Evolutionary conservation across 164 flowering plant genomes (phyloP).

Genomic region (Liriodendron chinense): DNA sequence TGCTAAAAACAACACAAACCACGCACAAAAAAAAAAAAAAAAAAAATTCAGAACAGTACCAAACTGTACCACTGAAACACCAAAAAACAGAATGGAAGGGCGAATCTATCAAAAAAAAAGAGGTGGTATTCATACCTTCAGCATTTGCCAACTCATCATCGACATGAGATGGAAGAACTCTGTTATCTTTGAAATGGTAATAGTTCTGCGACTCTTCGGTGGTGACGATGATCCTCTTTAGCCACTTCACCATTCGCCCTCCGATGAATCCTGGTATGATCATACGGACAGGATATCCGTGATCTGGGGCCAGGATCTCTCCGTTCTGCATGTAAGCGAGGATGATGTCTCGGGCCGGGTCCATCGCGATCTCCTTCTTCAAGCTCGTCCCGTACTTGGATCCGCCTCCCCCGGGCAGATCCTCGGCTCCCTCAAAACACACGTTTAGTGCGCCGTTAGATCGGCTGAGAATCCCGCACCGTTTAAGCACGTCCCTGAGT

Average conservation of each 20-base stretch:
- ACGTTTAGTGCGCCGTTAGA: conserved; percentile 63
- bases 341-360: conserved; percentile 73
- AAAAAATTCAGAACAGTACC: not conserved
- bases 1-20: conserved; percentile 37
- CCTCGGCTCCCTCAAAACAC: conserved; percentile 96
- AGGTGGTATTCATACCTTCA: conserved; percentile 51
- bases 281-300: conserved; percentile 86
- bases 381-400: conserved; percentile 90
- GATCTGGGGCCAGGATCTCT: conserved; percentile 68
- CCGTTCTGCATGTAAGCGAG: conserved; percentile 97
- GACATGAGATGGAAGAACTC: conserved; percentile 88
- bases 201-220: conserved; percentile 61
- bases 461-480: conserved; percentile 60
- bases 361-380: conserved; percentile 68
- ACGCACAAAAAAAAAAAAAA: not conserved
- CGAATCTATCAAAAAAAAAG: not conserved
- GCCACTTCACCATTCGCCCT: conserved; percentile 97
- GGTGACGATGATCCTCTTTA: conserved; percentile 71
- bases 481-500: conserved; percentile 52
- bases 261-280: conserved; percentile 95
- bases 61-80: not conserved
- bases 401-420: conserved; percentile 93
- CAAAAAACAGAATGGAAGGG: not conserved
- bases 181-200: conserved; percentile 79
- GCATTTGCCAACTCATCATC: conserved; percentile 90